Evolutionary conservation across 73 alveolate species (phyloP).

Genomic region (Paramecium bursaria): DNA sequence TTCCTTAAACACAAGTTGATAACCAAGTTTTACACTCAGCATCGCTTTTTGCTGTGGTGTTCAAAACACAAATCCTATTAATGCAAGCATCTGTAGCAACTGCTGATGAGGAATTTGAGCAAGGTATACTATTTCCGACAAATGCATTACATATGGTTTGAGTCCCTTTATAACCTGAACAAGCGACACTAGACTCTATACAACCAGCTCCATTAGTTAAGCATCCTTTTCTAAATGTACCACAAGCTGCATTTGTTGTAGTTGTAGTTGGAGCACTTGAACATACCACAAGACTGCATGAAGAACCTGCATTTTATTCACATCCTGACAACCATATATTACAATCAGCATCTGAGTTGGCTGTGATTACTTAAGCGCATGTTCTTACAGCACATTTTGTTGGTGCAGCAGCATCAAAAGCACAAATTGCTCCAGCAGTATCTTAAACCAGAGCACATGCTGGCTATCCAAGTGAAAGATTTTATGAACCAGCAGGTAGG

Average conservation of each 20-base stretch:
- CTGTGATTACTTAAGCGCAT: too few species aligned
- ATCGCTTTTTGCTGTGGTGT: neutral
- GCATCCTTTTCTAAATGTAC: neutral
- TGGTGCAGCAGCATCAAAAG: too few species aligned
- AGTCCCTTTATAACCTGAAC: conserved; percentile 29
- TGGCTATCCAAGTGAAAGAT: too few species aligned
- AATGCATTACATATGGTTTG: neutral
- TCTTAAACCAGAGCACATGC: too few species aligned
- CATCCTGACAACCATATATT: too few species aligned
- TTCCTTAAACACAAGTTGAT: neutral
- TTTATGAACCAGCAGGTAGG: neutral
- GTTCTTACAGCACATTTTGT: too few species aligned
- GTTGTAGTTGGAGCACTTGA: neutral
- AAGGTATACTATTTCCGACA: neutral
- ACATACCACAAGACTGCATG: conserved; percentile 22
- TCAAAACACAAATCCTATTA: neutral
- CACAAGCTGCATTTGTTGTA: conserved; percentile 41
- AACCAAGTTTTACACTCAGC: neutral
- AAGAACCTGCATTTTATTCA: neutral
- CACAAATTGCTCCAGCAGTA: too few species aligned
- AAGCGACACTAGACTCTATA: neutral
- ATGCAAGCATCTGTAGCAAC: conserved; percentile 28
- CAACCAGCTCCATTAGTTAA: conserved; percentile 40
- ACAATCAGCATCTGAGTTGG: conserved; percentile 24
- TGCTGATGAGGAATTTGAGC: neutral